phyloP scores from a whole-genome alignment of 108 stramenopile species.

The Cyclotella cryptica region DNA sequence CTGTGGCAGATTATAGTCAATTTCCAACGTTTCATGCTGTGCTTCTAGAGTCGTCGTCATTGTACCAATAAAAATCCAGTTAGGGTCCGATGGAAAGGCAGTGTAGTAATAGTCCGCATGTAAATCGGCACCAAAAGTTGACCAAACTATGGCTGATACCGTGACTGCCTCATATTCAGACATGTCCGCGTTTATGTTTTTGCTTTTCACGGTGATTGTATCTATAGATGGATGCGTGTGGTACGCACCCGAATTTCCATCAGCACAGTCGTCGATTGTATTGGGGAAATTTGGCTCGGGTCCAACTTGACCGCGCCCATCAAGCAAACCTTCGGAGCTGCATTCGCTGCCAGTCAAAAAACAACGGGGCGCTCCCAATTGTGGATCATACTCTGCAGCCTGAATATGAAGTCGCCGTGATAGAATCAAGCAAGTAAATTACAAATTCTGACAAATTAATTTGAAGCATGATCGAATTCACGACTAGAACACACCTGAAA shows the following conservation, averaged over 20 bases:
- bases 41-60: not conserved
- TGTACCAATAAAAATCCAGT: conserved; percentile 3
- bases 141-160: conserved; percentile 2
- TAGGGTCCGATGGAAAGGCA: not conserved
- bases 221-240: conserved; percentile 2
- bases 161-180: conserved; percentile 6
- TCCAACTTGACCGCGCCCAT: not conserved
- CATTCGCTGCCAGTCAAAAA: not conserved
- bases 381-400: conserved; percentile 13
- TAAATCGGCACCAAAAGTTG: conserved; percentile 3
- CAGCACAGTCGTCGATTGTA: not conserved
- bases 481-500: too few species aligned
- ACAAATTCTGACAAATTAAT: too few species aligned
- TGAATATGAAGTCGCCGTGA: not conserved
- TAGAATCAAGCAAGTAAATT: too few species aligned
- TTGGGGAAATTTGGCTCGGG: conserved; percentile 4
- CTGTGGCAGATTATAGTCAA: not conserved
- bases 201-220: not conserved
- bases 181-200: not conserved
- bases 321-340: not conserved
- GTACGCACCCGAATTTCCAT: not conserved
- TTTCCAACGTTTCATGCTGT: not conserved
- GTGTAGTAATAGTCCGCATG: conserved; percentile 10
- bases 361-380: conserved; percentile 2
- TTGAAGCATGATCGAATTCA: too few species aligned